These are phyloP conservation scores for Teratosphaeria pseudoeucalypti DNA, from an alignment of 2,329 filamentous ascomycete species.

Conservation along the genomic window DNA sequence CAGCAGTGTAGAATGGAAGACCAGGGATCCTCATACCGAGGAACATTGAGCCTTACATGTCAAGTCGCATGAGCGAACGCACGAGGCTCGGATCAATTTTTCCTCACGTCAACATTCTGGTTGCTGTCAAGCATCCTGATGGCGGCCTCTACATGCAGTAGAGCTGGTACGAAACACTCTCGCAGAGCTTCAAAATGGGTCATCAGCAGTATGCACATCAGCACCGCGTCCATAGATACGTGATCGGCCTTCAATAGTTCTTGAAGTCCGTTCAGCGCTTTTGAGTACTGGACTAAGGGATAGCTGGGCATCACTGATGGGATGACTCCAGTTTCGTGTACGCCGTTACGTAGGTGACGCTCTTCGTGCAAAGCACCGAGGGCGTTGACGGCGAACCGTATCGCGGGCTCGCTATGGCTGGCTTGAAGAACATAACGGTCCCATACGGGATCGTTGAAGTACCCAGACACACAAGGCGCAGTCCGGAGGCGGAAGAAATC, in stretches of 20 bases:
- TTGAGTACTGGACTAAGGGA: constrained; percentile 22
- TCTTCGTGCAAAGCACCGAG: constrained; percentile 23
- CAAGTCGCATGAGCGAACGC: constrained; percentile 21
- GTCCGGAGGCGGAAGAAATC: constrained; percentile 21
- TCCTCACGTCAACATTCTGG: constrained; percentile 12
- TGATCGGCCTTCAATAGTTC: constrained; percentile 13
- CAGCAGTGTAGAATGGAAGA: constrained; percentile 19
- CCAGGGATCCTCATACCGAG: constrained; percentile 18
- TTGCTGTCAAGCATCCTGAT: constrained; percentile 19
- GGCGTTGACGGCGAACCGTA: constrained; percentile 24
- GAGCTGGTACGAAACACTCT: constrained; percentile 21
- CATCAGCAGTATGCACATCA: constrained; percentile 23
- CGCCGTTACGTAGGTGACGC: constrained; percentile 10
- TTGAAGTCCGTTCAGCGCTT: constrained; percentile 22
- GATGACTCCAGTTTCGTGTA: constrained; percentile 9
- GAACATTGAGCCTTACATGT: constrained; percentile 21
- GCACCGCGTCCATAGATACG: constrained; percentile 16
- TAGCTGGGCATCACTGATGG: constrained; percentile 15
- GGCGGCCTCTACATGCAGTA: constrained; percentile 24
- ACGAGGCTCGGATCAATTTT: constrained; percentile 19
- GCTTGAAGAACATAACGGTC: constrained; percentile 22
- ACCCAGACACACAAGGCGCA: constrained; percentile 18
- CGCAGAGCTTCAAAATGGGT: constrained; percentile 25
- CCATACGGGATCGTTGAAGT: constrained; percentile 23
- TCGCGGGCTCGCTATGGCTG: constrained; percentile 21